Percentiles rank a stretch among this genome's conserved stretches.
phyloP scores from a whole-genome alignment of 345 rosid species.

The Chamaenerion angustifolium region DNA sequence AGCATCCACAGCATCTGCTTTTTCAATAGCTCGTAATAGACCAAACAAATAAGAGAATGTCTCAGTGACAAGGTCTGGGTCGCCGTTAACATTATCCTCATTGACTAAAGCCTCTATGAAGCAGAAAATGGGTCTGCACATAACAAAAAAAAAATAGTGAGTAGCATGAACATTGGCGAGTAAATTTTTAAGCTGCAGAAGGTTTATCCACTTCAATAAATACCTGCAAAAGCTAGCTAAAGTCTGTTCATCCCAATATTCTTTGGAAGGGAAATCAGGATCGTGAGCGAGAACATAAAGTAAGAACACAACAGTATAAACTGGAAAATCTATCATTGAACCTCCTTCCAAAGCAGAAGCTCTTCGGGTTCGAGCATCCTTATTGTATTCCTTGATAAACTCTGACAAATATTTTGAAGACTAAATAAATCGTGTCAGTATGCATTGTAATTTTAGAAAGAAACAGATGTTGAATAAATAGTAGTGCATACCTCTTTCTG shows the following conservation, averaged over 20 bases:
- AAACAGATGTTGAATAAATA: constrained; percentile 5
- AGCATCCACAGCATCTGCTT: constrained; percentile 66
- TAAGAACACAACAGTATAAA: constrained; percentile 59
- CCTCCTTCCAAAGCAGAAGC: constrained; percentile 28
- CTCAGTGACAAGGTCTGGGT: constrained; percentile 30
- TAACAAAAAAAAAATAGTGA: constrained; percentile 10
- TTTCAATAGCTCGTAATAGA: constrained; percentile 65
- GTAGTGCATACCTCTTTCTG: constrained; percentile 42
- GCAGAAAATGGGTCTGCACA: constrained; percentile 66
- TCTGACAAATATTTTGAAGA: constrained; percentile 52
- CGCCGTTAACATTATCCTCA: constrained; percentile 21
- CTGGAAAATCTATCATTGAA: constrained; percentile 48
- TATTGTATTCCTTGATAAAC: constrained; percentile 45
- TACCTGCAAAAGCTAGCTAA: constrained; percentile 63
- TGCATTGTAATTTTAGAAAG: constrained; percentile 1
- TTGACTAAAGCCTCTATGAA: constrained; percentile 36
- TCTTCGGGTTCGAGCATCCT: constrained; percentile 34
- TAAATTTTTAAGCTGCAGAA: neutral
- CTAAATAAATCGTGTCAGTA: constrained; percentile 26
- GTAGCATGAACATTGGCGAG: constrained; percentile 2
- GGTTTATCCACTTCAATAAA: neutral
- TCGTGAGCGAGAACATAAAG: constrained; percentile 81
- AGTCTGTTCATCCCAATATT: constrained; percentile 47
- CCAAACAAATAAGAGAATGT: constrained; percentile 31
- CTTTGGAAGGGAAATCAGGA: constrained; percentile 48